These are phyloP conservation scores for Atalantia buxifolia DNA, from an alignment of 345 rosid genomes.

Conservation along the genomic window DNA sequence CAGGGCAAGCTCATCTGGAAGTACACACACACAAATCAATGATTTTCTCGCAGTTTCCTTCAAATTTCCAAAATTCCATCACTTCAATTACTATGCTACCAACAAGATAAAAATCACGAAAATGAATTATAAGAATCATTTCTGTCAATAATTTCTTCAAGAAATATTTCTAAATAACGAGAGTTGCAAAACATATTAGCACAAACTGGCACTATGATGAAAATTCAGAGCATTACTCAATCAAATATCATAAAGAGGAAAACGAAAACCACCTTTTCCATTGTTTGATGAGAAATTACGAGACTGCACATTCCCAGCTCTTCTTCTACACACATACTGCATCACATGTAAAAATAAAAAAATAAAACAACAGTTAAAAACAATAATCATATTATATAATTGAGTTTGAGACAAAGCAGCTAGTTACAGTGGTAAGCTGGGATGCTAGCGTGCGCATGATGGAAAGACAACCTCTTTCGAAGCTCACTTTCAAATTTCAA, in stretches of 20 bases:
- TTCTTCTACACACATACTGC: conserved; percentile 38
- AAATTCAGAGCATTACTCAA: background rate
- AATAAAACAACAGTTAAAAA: background rate
- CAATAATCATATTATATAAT: background rate
- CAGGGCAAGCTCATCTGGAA: conserved; percentile 55
- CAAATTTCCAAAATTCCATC: background rate
- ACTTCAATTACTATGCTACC: background rate
- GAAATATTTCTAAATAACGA: background rate
- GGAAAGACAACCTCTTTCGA: background rate
- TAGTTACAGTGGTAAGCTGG: conserved; percentile 16
- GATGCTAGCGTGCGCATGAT: conserved; percentile 26
- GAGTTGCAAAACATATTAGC: background rate
- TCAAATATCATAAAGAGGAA: background rate
- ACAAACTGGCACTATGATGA: background rate
- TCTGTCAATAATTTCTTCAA: background rate
- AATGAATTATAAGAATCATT: too few species aligned
- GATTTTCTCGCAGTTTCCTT: background rate
- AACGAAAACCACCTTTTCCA: conserved; percentile 31
- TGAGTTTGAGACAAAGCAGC: background rate
- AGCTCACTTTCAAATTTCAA: background rate
- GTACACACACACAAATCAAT: background rate
- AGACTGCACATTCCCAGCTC: conserved; percentile 26
- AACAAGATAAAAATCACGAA: background rate
- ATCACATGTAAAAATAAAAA: background rate
- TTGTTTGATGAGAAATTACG: conserved; percentile 29